Conservation (phyloP, 2,329 filamentous ascomycete species). For the Calonectria fujianensis region DNA sequence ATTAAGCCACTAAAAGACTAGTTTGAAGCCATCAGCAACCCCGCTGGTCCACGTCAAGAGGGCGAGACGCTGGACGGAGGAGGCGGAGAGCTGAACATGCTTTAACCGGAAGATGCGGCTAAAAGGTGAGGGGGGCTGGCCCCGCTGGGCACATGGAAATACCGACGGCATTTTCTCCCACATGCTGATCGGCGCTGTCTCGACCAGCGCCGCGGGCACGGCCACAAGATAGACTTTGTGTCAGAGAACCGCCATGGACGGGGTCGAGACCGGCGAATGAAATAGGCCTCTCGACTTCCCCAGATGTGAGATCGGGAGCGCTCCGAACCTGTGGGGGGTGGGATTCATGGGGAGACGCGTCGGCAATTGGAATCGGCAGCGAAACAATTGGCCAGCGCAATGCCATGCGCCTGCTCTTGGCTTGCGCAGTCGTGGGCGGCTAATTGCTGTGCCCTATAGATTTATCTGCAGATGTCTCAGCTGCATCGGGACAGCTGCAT, state of each 20-base stretch:
- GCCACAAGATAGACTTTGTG: not conserved
- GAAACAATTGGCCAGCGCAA: constrained; percentile 24
- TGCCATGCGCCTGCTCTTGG: not conserved
- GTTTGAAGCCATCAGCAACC: constrained; percentile 12
- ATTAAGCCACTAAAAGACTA: constrained; percentile 11
- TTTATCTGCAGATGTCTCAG: not conserved
- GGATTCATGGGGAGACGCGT: constrained; percentile 34
- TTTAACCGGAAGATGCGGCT: constrained; percentile 28
- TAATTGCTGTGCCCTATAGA: not conserved
- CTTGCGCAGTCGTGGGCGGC: not conserved
- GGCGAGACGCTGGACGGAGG: not conserved
- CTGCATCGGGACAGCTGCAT: not conserved
- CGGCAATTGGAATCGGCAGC: constrained; percentile 48
- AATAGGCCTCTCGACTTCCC: not conserved
- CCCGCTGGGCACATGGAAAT: not conserved
- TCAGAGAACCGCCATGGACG: not conserved
- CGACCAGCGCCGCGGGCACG: not conserved
- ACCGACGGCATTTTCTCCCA: constrained; percentile 1
- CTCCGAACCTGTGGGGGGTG: constrained; percentile 10
- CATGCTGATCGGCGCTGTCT: constrained; percentile 4
- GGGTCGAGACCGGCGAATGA: constrained; percentile 35
- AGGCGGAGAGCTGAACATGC: constrained; percentile 11
- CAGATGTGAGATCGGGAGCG: constrained; percentile 34
- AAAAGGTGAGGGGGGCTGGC: not conserved
- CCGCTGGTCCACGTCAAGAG: constrained; percentile 10